These are phyloP conservation scores for Euclidium syriacum DNA, from an alignment of 345 rosid species.

Conservation along the genomic window DNA sequence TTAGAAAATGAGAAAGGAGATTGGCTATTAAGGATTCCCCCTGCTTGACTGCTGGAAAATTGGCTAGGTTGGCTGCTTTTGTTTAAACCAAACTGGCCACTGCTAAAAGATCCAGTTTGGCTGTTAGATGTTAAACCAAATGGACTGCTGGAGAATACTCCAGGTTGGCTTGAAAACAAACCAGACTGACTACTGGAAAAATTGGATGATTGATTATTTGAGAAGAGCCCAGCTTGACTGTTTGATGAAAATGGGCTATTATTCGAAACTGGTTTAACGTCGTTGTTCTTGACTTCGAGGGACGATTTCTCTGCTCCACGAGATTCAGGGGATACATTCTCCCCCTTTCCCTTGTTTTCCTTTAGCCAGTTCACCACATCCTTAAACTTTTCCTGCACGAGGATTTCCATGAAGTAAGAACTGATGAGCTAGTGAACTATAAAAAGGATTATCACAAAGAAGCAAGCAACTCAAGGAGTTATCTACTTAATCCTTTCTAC, in stretches of 20 bases:
- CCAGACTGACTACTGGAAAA: conserved; percentile 28
- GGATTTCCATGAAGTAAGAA: background rate
- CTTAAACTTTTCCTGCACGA: conserved; percentile 67
- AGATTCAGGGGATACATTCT: conserved; percentile 38
- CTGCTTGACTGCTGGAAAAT: conserved; percentile 36
- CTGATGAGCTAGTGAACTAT: conserved; percentile 7
- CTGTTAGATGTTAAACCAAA: conserved; percentile 15
- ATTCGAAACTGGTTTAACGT: conserved; percentile 27
- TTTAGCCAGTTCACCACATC: conserved; percentile 88
- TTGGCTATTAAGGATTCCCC: conserved; percentile 24
- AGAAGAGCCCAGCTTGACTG: conserved; percentile 26
- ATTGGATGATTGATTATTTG: conserved; percentile 21
- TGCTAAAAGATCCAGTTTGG: conserved; percentile 23
- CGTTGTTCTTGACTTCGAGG: conserved; percentile 42
- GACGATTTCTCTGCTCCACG: conserved; percentile 32
- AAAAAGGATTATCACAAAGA: background rate
- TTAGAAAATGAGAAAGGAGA: conserved; percentile 20
- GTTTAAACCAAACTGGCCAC: conserved; percentile 20
- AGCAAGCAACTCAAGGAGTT: background rate
- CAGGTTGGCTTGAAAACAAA: conserved; percentile 26
- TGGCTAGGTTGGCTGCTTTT: conserved; percentile 36
- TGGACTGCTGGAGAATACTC: conserved; percentile 26
- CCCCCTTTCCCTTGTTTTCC: conserved; percentile 53
- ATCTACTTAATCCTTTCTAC: background rate
- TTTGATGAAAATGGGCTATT: conserved; percentile 4